These are phyloP conservation scores for Didymella pomorum DNA, from an alignment of 2,329 filamentous ascomycete genomes.

Conservation along the genomic window DNA sequence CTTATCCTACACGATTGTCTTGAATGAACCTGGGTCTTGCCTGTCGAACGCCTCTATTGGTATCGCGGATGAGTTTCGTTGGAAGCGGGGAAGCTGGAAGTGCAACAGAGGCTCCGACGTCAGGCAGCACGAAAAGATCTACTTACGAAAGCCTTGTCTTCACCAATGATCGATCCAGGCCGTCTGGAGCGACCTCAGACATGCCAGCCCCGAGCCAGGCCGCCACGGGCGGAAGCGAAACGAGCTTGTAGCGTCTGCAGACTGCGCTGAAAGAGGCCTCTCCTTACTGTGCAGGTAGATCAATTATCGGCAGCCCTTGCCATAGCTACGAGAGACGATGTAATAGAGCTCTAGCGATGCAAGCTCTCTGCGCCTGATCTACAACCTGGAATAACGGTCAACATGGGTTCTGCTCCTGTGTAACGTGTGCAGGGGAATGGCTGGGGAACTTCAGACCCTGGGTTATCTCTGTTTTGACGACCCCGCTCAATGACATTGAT, in stretches of 20 bases:
- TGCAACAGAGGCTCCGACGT: conserved; percentile 13
- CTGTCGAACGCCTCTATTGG: conserved; percentile 10
- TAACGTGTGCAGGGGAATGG: conserved; percentile 10
- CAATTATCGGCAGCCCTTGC: neutral
- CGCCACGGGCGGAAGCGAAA: conserved; percentile 16
- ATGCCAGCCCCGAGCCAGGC: conserved; percentile 2
- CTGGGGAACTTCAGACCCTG: conserved; percentile 7
- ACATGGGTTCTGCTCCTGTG: conserved; percentile 11
- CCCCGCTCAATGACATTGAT: conserved; percentile 3
- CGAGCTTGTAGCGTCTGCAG: neutral
- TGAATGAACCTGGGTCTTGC: conserved; percentile 23
- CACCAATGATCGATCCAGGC: conserved; percentile 4
- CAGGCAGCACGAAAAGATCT: conserved; percentile 5
- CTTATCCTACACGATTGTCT: conserved; percentile 28
- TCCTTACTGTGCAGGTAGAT: neutral
- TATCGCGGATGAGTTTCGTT: conserved; percentile 12
- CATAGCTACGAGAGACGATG: conserved; percentile 7
- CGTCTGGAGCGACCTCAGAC: conserved; percentile 10
- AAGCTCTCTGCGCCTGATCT: conserved; percentile 13
- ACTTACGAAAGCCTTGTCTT: conserved; percentile 2
- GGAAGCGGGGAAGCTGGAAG: conserved; percentile 14
- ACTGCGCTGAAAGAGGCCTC: neutral
- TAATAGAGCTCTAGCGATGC: conserved; percentile 2
- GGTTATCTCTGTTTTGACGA: conserved; percentile 10
- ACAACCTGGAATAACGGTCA: conserved; percentile 10